Conservation (phyloP, 495 filamentous ascomycete species). For the Annulohypoxylon nitens region DNA sequence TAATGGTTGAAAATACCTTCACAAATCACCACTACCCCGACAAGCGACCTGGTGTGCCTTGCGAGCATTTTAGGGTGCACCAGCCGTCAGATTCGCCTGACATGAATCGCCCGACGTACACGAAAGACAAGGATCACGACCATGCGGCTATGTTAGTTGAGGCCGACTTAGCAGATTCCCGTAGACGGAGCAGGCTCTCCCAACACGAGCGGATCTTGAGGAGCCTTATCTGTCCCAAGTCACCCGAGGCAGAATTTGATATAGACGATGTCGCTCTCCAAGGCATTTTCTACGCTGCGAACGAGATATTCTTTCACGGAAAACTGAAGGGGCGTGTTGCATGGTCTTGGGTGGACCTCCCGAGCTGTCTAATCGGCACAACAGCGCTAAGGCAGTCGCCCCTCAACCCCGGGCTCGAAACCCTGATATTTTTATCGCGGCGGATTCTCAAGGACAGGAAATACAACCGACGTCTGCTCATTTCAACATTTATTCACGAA, state of each 20-base stretch:
- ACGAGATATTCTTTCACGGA: constrained; percentile 68
- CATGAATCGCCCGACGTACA: constrained; percentile 22
- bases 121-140: constrained; percentile 50
- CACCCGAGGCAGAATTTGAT: constrained; percentile 52
- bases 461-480: constrained; percentile 66
- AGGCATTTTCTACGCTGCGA: constrained; percentile 64
- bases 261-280: constrained; percentile 65
- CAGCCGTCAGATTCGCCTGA: constrained; percentile 26
- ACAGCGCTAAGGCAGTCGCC: constrained; percentile 63
- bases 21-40: constrained; percentile 19
- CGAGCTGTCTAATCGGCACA: constrained; percentile 63
- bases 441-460: constrained; percentile 60
- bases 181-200: constrained; percentile 58
- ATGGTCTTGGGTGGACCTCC: constrained; percentile 64
- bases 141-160: constrained; percentile 57
- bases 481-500: constrained; percentile 70
- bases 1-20: constrained; percentile 27
- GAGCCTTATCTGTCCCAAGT: constrained; percentile 62
- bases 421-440: constrained; percentile 66
- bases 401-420: constrained; percentile 62
- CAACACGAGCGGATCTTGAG: constrained; percentile 64
- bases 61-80: constrained; percentile 36
- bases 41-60: constrained; percentile 21
- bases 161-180: constrained; percentile 56
- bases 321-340: constrained; percentile 62